These are phyloP conservation scores for Penicillium roqueforti DNA, from an alignment of 495 filamentous ascomycete genomes.

Conservation along the genomic window DNA sequence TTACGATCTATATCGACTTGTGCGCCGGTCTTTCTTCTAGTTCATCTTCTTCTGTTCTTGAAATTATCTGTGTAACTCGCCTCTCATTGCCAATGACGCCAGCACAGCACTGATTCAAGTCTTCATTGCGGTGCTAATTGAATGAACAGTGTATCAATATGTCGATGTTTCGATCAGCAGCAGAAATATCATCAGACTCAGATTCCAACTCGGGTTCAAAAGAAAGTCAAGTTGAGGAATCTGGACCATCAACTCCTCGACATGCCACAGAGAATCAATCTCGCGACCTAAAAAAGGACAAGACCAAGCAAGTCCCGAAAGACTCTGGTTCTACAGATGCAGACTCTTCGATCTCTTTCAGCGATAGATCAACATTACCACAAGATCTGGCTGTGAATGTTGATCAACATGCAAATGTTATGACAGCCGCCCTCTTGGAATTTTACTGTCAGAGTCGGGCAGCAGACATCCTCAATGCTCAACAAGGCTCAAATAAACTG, in stretches of 20 bases:
- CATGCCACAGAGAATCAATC: neutral
- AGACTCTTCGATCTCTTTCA: conserved; percentile 15
- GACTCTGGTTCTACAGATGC: conserved; percentile 9
- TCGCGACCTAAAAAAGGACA: conserved; percentile 7
- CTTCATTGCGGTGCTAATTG: neutral
- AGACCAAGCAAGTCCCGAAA: conserved; percentile 1
- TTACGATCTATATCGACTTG: neutral
- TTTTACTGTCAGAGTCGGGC: conserved; percentile 45
- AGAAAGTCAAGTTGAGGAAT: conserved; percentile 16
- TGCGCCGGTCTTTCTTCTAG: neutral
- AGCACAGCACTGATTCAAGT: neutral
- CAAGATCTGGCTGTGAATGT: conserved; percentile 27
- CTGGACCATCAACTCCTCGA: conserved; percentile 4
- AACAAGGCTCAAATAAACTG: conserved; percentile 25
- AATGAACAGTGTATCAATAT: conserved; percentile 21
- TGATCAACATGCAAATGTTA: conserved; percentile 39
- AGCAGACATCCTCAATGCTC: conserved; percentile 43
- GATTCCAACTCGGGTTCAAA: conserved; percentile 29
- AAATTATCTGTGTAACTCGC: neutral
- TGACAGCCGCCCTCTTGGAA: conserved; percentile 44
- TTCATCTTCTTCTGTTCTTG: neutral
- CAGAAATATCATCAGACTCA: conserved; percentile 38
- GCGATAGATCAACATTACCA: conserved; percentile 19
- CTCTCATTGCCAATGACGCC: conserved; percentile 2
- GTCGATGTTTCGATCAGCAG: conserved; percentile 45